Conservation (phyloP, 2,329 filamentous ascomycete species). For the Fusarium sp. region DNA sequence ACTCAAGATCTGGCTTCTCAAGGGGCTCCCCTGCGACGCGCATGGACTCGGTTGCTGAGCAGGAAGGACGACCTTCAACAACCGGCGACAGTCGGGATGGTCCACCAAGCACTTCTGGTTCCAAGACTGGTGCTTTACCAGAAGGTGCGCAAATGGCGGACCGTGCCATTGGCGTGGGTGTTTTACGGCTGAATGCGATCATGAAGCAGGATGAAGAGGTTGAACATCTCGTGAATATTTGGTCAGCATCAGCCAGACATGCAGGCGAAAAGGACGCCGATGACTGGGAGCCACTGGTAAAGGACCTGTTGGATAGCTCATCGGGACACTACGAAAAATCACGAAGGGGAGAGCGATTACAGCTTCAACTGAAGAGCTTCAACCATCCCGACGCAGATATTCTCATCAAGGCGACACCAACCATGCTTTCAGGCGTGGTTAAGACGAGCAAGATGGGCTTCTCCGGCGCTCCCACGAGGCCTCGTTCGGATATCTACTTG, state of each 20-base stretch:
- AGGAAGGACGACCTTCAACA: slow-evolving; percentile 53
- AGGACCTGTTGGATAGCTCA: slow-evolving; percentile 77
- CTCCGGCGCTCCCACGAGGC: slow-evolving; percentile 87
- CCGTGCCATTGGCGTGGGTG: slow-evolving; percentile 80
- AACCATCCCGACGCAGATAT: slow-evolving; percentile 80
- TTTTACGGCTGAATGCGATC: slow-evolving; percentile 79
- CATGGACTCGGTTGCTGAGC: slow-evolving; percentile 69
- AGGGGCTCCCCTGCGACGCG: slow-evolving; percentile 60
- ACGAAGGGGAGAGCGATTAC: slow-evolving; percentile 78
- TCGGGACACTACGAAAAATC: slow-evolving; percentile 82
- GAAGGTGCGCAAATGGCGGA: slow-evolving; percentile 48
- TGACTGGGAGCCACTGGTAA: slow-evolving; percentile 79
- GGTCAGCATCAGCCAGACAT: slow-evolving; percentile 71
- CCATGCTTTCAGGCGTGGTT: slow-evolving; percentile 81
- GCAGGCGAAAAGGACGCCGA: slow-evolving; percentile 69
- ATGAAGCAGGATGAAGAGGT: slow-evolving; percentile 78
- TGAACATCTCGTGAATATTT: slow-evolving; percentile 82
- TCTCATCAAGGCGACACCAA: slow-evolving; percentile 88
- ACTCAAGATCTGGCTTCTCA: slow-evolving; percentile 65
- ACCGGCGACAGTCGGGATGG: slow-evolving; percentile 60
- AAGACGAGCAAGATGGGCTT: slow-evolving; percentile 93
- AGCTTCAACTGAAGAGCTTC: slow-evolving; percentile 84
- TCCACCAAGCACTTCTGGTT: slow-evolving; percentile 69
- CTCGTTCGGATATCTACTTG: slow-evolving; percentile 94
- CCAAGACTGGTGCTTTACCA: slow-evolving; percentile 47